Base-by-base conservation (phyloP, 2,329 filamentous ascomycete species). In the Mariannaea elegans region DNA sequence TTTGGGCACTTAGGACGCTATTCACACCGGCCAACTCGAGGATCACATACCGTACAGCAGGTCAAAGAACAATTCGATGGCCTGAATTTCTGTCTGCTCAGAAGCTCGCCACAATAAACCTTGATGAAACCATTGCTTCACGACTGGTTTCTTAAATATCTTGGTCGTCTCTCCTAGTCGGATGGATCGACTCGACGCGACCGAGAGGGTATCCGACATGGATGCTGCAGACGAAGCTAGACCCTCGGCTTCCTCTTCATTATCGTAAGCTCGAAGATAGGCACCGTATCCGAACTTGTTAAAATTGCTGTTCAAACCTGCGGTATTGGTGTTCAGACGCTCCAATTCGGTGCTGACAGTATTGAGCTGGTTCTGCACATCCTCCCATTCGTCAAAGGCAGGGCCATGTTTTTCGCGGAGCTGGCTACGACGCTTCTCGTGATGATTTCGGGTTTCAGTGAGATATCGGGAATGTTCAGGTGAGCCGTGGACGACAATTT, bases 111-210 rank as follows among this genome's bases (percentile, higher is more conserved):
- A 90, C 7, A 90, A 73, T 12, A 90, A 78, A 0, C 86, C 87
- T 59, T 85, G 85, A 70, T 90, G 86, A 66, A 89, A 89, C 74
- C 89, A 89, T 75, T 90, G 87, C 58, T 86, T 80, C 3, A 90
- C 79, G 7, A 85, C 81, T 0, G 87, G 87, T 62, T 80, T 81
- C 70, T 84, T 84, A 70, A 85, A 87, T 58, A 89, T 74, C 68
- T 82, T 84, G 68, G 88, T 80, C 1, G 81, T 78, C 46, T 73
- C 55, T 75, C 82, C 72, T 12, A 59, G 65, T 53, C 77, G 78
- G 45, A 65, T 65, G 29, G 62, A 59, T 19, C 54, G 55, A 18
- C 57, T 57, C 12, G 67, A 69, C 12, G 46, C 46, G 32, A 67
- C 53, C 76, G 65, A 69, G n/a, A 72, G 38, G 6, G 67, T 62